Evolutionary conservation across 1,139 yeast genomes (phyloP).

Genomic region (Spathaspora sp.): DNA sequence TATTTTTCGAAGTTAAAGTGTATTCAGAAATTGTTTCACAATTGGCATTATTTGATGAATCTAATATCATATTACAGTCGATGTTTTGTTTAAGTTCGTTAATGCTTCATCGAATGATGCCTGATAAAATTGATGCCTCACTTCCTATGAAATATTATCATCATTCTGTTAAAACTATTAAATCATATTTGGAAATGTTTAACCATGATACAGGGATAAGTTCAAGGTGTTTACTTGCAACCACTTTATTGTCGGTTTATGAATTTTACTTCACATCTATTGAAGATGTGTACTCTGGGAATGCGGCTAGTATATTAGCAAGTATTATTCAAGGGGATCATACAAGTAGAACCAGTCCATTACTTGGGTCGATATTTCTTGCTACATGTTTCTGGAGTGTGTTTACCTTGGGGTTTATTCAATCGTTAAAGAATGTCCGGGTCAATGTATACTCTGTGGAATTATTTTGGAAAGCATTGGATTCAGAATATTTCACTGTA

Average conservation of each 20-base stretch:
- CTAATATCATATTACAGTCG: constrained; percentile 35
- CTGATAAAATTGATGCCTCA: constrained; percentile 28
- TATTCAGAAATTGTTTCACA: constrained; percentile 35
- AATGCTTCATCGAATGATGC: constrained; percentile 30
- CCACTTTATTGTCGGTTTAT: constrained; percentile 37
- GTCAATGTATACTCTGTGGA: constrained; percentile 34
- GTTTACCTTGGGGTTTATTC: constrained; percentile 33
- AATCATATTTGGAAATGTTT: constrained; percentile 26
- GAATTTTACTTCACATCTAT: constrained; percentile 39
- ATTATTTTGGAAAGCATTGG: constrained; percentile 32
- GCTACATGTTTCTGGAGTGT: constrained; percentile 39
- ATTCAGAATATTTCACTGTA: constrained; percentile 28
- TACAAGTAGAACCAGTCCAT: constrained; percentile 17
- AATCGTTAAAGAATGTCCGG: constrained; percentile 31
- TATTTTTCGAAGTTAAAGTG: constrained; percentile 29
- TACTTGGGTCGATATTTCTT: constrained; percentile 30
- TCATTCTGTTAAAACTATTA: constrained; percentile 32
- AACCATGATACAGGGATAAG: constrained; percentile 28
- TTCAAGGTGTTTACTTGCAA: constrained; percentile 37
- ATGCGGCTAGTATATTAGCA: constrained; percentile 33
- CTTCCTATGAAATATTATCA: constrained; percentile 39
- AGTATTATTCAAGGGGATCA: constrained; percentile 25
- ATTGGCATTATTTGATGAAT: constrained; percentile 37
- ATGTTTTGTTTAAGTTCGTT: constrained; percentile 37
- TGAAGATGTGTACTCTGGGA: constrained; percentile 37